phyloP scores from a whole-genome alignment of 2,329 filamentous ascomycete species.

The Rhexocercosporidium sp. region DNA sequence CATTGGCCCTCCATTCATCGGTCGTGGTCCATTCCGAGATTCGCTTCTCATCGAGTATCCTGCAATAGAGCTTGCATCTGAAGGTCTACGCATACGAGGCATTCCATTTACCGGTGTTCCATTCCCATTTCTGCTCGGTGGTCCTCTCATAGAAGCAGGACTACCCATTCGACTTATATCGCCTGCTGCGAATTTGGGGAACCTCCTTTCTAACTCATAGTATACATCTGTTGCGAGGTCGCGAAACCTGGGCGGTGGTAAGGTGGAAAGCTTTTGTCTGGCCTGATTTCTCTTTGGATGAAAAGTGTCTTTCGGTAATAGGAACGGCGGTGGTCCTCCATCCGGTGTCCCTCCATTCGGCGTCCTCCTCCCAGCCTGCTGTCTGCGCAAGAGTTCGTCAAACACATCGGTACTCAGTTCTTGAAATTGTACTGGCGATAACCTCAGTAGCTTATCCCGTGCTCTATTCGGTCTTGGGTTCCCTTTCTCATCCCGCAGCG shows the following conservation, averaged over 20 bases:
- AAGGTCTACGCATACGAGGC: conserved; percentile 52
- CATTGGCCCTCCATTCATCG: conserved; percentile 34
- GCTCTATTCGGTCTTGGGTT: conserved; percentile 84
- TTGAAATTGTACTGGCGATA: conserved; percentile 93
- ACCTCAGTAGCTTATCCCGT: conserved; percentile 88
- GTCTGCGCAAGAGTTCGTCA: conserved; percentile 89
- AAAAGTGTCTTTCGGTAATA: conserved; percentile 86
- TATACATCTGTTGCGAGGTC: conserved; percentile 96
- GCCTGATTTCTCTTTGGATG: conserved; percentile 98
- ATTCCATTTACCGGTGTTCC: conserved; percentile 65
- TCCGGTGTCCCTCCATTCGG: conserved; percentile 55
- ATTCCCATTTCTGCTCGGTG: conserved; percentile 60
- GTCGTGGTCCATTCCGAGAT: conserved; percentile 44
- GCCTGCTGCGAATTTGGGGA: conserved; percentile 76
- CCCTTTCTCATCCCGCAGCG: conserved; percentile 74
- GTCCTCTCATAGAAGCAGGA: conserved; percentile 66
- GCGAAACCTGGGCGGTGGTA: conserved; percentile 84
- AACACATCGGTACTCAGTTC: conserved; percentile 98
- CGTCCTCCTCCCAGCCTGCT: conserved; percentile 65
- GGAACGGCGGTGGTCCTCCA: conserved; percentile 67
- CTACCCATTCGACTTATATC: conserved; percentile 74
- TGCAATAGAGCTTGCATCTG: conserved; percentile 62
- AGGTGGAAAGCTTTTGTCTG: conserved; percentile 90
- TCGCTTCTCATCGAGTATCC: conserved; percentile 46
- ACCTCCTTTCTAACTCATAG: conserved; percentile 89